Conservation (phyloP, 2,329 filamentous ascomycete species). For the Sarocladium kiliense region DNA sequence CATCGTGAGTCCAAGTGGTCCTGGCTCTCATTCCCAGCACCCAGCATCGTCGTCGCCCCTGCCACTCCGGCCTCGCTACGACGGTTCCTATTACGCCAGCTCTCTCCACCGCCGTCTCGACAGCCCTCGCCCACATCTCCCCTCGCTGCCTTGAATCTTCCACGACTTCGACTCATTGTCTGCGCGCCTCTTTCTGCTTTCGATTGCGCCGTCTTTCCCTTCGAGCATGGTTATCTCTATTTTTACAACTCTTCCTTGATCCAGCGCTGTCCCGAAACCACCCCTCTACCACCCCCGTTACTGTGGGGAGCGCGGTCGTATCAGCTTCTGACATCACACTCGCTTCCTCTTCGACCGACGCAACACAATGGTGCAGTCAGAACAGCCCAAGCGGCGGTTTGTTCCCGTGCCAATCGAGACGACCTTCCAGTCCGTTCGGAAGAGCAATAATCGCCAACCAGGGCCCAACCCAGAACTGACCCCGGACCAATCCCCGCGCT, state of each 20-base stretch:
- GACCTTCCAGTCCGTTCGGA: slow-evolving; percentile 55
- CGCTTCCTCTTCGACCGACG: background rate
- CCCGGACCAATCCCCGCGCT: slow-evolving; percentile 47
- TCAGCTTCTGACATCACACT: slow-evolving; percentile 8
- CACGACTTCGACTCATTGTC: background rate
- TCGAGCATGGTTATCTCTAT: slow-evolving; percentile 3
- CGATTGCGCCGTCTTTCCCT: background rate
- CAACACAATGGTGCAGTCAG: slow-evolving; percentile 31
- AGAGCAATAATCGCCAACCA: slow-evolving; percentile 18
- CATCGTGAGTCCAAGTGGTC: slow-evolving; percentile 6
- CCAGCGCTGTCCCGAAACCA: background rate
- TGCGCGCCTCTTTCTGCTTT: background rate
- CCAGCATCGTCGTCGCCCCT: slow-evolving; percentile 7
- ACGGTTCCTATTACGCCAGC: background rate
- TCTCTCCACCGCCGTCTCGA: background rate
- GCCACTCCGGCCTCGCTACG: background rate
- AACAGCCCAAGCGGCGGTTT: slow-evolving; percentile 53
- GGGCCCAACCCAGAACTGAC: slow-evolving; percentile 55
- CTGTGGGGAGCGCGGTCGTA: slow-evolving; percentile 2
- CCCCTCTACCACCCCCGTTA: background rate
- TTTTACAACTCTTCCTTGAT: background rate
- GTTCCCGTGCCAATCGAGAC: slow-evolving; percentile 69
- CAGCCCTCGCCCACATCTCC: background rate
- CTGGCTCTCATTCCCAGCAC: slow-evolving; percentile 1
- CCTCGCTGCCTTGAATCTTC: background rate